phyloP scores from a whole-genome alignment of 352 stramenopile species.

The Phytopythium ostracodes region DNA sequence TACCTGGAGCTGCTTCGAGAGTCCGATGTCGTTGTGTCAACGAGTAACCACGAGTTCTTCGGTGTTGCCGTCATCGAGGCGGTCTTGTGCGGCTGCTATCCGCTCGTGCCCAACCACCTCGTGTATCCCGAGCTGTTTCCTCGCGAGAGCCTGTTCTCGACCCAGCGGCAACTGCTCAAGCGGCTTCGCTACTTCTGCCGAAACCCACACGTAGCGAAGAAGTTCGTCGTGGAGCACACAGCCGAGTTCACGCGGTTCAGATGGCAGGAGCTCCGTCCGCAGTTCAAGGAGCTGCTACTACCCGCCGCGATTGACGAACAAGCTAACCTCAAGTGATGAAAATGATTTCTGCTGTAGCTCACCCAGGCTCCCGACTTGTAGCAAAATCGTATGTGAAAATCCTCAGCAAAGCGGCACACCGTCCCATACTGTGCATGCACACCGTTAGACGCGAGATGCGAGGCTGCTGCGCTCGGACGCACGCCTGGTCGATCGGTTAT shows the following conservation, averaged over 20 bases:
- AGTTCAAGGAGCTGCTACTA: constrained; percentile 23
- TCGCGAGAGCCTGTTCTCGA: constrained; percentile 33
- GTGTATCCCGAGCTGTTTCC: constrained; percentile 49
- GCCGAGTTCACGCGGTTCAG: constrained; percentile 23
- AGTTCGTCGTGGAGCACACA: constrained; percentile 10
- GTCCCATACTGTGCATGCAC: background rate
- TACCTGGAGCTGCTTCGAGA: constrained; percentile 34
- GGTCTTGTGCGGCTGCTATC: constrained; percentile 38
- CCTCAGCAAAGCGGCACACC: background rate
- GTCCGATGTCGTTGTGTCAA: constrained; percentile 50
- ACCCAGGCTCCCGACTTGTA: background rate
- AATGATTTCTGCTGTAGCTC: too few species aligned
- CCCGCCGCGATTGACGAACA: background rate
- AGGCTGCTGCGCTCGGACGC: constrained; percentile 6
- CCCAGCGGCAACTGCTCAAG: constrained; percentile 39
- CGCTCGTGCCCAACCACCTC: constrained; percentile 42
- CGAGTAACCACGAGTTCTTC: constrained; percentile 54
- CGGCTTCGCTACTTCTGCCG: constrained; percentile 36
- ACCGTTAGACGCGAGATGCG: background rate
- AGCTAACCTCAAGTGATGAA: background rate
- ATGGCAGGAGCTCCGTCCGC: constrained; percentile 18
- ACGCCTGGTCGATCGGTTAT: constrained; percentile 9
- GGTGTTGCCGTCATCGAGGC: constrained; percentile 49
- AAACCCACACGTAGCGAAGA: constrained; percentile 18
- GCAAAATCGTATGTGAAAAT: background rate